Conservation (phyloP, 805 yeast genomes). For the Saturnispora ahearnii region DNA sequence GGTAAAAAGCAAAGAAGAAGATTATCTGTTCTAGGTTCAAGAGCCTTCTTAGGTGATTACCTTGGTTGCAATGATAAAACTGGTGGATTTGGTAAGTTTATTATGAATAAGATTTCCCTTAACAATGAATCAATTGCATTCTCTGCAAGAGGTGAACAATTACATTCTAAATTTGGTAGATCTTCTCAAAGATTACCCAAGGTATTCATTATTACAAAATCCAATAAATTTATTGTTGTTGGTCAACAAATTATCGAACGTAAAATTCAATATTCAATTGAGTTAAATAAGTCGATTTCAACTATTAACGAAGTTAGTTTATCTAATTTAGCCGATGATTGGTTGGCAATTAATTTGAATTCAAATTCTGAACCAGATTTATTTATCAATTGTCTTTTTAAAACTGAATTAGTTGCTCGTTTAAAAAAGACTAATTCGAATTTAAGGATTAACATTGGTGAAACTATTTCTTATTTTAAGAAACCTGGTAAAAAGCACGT, state of each 20-base stretch:
- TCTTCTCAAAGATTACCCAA: constrained; percentile 75
- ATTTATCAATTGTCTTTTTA: constrained; percentile 70
- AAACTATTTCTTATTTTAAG: constrained; percentile 74
- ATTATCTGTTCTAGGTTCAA: constrained; percentile 75
- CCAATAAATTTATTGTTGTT: constrained; percentile 52
- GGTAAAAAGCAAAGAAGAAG: constrained; percentile 84
- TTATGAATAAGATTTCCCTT: constrained; percentile 62
- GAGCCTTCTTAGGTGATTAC: constrained; percentile 93
- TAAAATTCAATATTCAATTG: constrained; percentile 47
- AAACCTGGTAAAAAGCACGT: constrained; percentile 75
- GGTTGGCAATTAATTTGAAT: constrained; percentile 67
- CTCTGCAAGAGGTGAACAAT: constrained; percentile 72
- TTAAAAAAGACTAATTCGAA: constrained; percentile 53
- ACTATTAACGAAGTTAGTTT: constrained; percentile 55
- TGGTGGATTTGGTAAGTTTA: constrained; percentile 68
- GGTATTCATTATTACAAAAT: constrained; percentile 56
- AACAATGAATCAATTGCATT: constrained; percentile 56
- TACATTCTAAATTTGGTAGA: constrained; percentile 84
- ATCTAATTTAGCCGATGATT: constrained; percentile 79
- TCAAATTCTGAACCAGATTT: constrained; percentile 63
- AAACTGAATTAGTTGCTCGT: constrained; percentile 80
- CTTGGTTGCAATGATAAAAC: constrained; percentile 66
- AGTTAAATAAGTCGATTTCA: constrained; percentile 51
- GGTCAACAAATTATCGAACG: constrained; percentile 60
- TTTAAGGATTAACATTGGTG: constrained; percentile 56